phyloP scores from a whole-genome alignment of 208 protist genomes.

The Trypanosomatidae sp. region DNA sequence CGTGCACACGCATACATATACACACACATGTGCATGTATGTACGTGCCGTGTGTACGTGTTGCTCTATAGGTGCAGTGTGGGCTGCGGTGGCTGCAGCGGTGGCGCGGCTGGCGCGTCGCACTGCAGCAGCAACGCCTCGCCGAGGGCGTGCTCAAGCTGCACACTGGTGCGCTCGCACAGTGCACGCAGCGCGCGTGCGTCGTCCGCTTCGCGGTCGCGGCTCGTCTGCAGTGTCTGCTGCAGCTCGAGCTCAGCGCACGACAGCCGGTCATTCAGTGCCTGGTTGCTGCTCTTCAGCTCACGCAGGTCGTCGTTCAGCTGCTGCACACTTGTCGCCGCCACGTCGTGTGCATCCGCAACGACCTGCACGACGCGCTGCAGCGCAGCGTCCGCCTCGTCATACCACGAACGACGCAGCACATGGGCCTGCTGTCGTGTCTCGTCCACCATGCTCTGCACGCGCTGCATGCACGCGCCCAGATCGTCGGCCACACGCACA shows the following conservation, averaged over 20 bases:
- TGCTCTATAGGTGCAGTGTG: too few species aligned
- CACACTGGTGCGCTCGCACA: conserved; percentile 19
- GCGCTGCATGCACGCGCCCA: conserved; percentile 32
- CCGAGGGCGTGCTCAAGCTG: conserved; percentile 21
- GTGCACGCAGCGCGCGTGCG: conserved; percentile 10
- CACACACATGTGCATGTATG: too few species aligned
- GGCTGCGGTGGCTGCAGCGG: conserved; percentile 4
- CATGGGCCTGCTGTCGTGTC: conserved; percentile 14
- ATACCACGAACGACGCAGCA: conserved; percentile 17
- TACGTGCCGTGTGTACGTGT: too few species aligned
- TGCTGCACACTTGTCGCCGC: conserved; percentile 42
- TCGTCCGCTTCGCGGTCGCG: conserved; percentile 24
- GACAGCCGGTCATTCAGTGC: conserved; percentile 70
- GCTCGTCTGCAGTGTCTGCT: conserved; percentile 56
- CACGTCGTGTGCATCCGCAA: conserved; percentile 30
- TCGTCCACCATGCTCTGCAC: conserved; percentile 68
- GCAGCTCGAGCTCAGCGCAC: conserved; percentile 56
- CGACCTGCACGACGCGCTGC: conserved; percentile 23
- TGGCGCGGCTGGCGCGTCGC: background rate
- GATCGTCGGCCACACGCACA: conserved; percentile 13
- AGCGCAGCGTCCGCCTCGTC: conserved; percentile 20
- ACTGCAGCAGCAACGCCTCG: conserved; percentile 13
- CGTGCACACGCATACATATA: too few species aligned
- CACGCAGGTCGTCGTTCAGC: conserved; percentile 57
- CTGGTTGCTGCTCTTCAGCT: conserved; percentile 45